These are phyloP conservation scores for Amborella trichopoda DNA, from an alignment of 164 flowering plant species.

Conservation along the genomic window DNA sequence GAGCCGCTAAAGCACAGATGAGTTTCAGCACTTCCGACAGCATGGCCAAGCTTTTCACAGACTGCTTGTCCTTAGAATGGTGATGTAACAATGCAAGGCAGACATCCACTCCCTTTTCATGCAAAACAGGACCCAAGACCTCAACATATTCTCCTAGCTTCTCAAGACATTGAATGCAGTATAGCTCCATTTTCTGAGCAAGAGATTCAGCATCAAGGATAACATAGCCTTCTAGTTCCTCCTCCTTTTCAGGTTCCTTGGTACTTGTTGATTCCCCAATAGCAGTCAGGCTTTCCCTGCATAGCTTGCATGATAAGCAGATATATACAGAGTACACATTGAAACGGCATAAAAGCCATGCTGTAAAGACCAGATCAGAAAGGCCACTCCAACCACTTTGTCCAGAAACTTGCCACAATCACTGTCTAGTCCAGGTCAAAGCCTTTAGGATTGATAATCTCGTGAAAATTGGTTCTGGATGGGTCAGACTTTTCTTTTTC, in stretches of 20 bases:
- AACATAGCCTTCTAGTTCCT: conserved; percentile 52
- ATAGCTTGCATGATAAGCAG: conserved; percentile 3
- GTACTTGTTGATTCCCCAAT: conserved; percentile 16
- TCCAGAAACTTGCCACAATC: too few relatives aligned
- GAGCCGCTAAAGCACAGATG: conserved; percentile 89
- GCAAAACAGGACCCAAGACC: conserved; percentile 94
- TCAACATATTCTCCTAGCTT: conserved; percentile 87
- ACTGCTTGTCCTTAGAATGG: conserved; percentile 31
- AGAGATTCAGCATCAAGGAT: conserved; percentile 51
- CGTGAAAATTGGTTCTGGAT: too few relatives aligned
- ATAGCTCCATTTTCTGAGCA: conserved; percentile 64
- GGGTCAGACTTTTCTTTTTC: too few relatives aligned
- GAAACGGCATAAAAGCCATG: conserved; percentile 1
- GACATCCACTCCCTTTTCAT: conserved; percentile 95
- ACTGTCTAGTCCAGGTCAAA: too few relatives aligned
- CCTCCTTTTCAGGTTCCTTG: conserved; percentile 34
- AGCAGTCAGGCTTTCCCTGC: conserved; percentile 35
- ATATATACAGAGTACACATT: neutral
- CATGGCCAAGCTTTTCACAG: conserved; percentile 23
- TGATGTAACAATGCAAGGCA: conserved; percentile 69
- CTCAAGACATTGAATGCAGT: conserved; percentile 86
- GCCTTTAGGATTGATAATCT: too few relatives aligned
- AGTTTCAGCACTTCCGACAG: conserved; percentile 85
- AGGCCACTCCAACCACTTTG: too few relatives aligned
- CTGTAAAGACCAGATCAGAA: neutral